Base-by-base conservation (phyloP, 1,284 basidiomycete species). In the Gymnopus androsaceus region DNA sequence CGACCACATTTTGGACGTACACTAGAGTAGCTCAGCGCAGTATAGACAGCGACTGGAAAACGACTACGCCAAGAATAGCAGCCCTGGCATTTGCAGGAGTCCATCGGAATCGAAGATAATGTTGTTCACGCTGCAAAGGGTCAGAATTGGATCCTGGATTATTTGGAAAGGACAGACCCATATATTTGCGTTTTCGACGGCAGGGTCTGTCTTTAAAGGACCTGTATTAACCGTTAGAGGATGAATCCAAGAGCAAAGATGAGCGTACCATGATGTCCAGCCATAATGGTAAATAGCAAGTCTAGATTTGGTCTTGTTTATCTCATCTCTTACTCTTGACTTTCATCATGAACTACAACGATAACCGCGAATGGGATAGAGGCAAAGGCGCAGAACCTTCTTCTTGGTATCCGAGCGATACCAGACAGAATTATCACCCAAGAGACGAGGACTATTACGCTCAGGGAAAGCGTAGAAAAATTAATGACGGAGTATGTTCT, bases 71-170 rank as follows among this genome's bases (percentile, higher is more conserved):
- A 1, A 81, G 63, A 21, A 90, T 55, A 25, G 80, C 75, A 31
- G 81, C 77, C 56, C 80, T 73, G 17, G 82, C 76, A 21, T 84
- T 84, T 55, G 78, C 75, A 27, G 73, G 80, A 44, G 88, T 94
- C 78, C 90, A 92, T 51, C 81, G 81, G 73, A 94, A 95, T 68
- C 85, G 79, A 66, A 87, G 78, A 72, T 91, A 92, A 21, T 84
- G 86, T 66, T 87, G 80, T 69, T 94, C 92, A 54, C 92, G 85
- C 92, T 94, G 63, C 60, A 50, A 57, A 56, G 48, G 47, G 41
- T 47, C 19, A 47, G 12, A 48, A 52, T 40, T 3, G 8, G 51
- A 61, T 70, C 73, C 88, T 92, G 90, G 40, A 71, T 2, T n/a
- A 30, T 92, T 74, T 87, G 80, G 58, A 90, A 85, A 65, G 88